Evolutionary conservation across 345 rosid genomes (phyloP).

Genomic region (Bruguiera sexangula): DNA sequence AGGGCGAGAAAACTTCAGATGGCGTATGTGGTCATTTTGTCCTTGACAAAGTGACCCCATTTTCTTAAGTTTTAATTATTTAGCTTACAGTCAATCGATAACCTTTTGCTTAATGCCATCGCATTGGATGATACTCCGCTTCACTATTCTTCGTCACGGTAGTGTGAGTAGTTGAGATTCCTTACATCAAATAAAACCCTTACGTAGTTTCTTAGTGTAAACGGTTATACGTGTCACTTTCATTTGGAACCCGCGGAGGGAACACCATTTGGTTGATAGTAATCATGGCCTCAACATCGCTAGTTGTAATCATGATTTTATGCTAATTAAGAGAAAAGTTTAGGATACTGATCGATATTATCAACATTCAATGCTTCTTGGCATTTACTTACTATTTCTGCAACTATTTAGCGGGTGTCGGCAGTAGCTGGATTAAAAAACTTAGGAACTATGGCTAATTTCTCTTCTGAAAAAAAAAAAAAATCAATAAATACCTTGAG

Average conservation of each 20-base stretch:
- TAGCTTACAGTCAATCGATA: too few species aligned
- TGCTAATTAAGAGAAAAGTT: slow-evolving; percentile 6
- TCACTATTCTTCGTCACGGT: neutral
- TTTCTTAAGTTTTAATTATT: too few species aligned
- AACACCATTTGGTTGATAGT: neutral
- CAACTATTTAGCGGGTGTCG: slow-evolving; percentile 11
- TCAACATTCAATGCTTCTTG: slow-evolving; percentile 31
- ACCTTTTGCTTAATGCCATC: too few species aligned
- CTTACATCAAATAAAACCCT: neutral
- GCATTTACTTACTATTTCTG: slow-evolving; percentile 1
- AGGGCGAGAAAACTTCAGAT: neutral
- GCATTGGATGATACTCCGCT: neutral
- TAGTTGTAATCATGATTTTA: slow-evolving; percentile 23
- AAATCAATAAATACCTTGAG: neutral
- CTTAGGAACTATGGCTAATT: neutral
- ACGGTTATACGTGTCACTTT: slow-evolving; percentile 18
- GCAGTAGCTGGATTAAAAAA: neutral
- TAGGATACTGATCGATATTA: neutral
- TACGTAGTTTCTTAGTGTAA: too few species aligned
- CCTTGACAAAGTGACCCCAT: neutral
- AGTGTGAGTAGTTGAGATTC: slow-evolving; percentile 22
- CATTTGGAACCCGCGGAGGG: slow-evolving; percentile 1
- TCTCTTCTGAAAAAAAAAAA: neutral
- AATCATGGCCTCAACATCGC: slow-evolving; percentile 28
- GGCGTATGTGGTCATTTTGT: neutral